These are phyloP conservation scores for Alternaria sp. DNA, from an alignment of 2,329 filamentous ascomycete species.

Conservation along the genomic window DNA sequence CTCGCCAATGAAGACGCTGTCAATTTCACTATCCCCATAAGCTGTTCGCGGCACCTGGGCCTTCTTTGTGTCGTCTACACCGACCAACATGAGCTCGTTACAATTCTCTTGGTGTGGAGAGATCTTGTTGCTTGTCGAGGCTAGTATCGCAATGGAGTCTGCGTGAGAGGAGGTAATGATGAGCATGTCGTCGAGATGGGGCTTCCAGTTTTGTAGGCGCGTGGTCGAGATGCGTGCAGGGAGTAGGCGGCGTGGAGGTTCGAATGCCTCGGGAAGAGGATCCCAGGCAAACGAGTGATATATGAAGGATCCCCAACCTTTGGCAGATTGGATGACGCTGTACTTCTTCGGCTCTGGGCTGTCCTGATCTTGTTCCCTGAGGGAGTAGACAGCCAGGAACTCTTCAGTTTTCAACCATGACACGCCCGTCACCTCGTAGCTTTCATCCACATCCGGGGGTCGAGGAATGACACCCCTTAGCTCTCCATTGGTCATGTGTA, in stretches of 20 bases:
- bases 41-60: constrained; percentile 66
- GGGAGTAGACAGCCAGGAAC: constrained; percentile 76
- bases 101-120: constrained; percentile 68
- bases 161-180: constrained; percentile 83
- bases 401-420: constrained; percentile 88
- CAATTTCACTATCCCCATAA: constrained; percentile 57
- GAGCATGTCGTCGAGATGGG: constrained; percentile 80
- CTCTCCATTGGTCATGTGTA: constrained; percentile 83
- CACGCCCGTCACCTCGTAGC: constrained; percentile 75
- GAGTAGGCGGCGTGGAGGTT: constrained; percentile 64
- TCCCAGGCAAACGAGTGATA: constrained; percentile 76
- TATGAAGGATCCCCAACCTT: constrained; percentile 65
- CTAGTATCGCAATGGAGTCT: constrained; percentile 80
- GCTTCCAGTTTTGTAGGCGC: constrained; percentile 80
- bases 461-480: constrained; percentile 80
- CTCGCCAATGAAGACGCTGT: constrained; percentile 81
- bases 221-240: constrained; percentile 80
- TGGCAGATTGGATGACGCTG: constrained; percentile 73
- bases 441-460: constrained; percentile 70
- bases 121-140: constrained; percentile 74
- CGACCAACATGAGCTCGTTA: constrained; percentile 76
- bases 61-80: constrained; percentile 76
- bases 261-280: constrained; percentile 33
- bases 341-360: constrained; percentile 71
- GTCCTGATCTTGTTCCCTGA: constrained; percentile 55